Evolutionary conservation across 2,329 filamentous ascomycete species (phyloP).

Genomic region (Hyphodiscus sp.): DNA sequence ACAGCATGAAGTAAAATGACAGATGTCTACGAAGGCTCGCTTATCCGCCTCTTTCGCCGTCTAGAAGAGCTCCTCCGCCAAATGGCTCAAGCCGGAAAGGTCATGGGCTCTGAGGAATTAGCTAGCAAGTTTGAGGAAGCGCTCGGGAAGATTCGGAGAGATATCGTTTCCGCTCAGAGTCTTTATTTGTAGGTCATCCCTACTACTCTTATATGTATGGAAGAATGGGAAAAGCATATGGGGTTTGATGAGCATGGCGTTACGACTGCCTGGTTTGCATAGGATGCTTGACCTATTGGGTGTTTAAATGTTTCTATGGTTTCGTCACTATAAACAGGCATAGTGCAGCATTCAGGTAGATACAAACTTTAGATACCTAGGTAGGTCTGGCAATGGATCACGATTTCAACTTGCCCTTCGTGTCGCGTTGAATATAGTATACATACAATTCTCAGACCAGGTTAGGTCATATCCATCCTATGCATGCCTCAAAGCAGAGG

Average conservation of each 20-base stretch:
- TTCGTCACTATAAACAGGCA: background rate
- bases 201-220: background rate
- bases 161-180: constrained; percentile 92
- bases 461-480: no score
- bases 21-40: constrained; percentile 90
- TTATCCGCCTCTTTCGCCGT: constrained; percentile 93
- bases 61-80: constrained; percentile 91
- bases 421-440: no score
- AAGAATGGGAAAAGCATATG: background rate
- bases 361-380: background rate
- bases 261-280: background rate
- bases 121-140: constrained; percentile 87
- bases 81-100: constrained; percentile 91
- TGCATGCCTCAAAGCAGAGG: no score
- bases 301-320: background rate
- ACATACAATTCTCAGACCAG: no score
- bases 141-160: constrained; percentile 77
- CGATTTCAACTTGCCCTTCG: background rate
- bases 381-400: background rate
- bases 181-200: constrained; percentile 65
- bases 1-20: constrained; percentile 79
- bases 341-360: background rate
- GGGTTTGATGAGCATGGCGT: background rate
- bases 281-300: no score
- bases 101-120: constrained; percentile 95